Percentiles rank a stretch among this genome's conserved stretches.
These are phyloP conservation scores for Hericium rajendrae DNA, from an alignment of 768 basidiomycete species.

Conservation along the genomic window DNA sequence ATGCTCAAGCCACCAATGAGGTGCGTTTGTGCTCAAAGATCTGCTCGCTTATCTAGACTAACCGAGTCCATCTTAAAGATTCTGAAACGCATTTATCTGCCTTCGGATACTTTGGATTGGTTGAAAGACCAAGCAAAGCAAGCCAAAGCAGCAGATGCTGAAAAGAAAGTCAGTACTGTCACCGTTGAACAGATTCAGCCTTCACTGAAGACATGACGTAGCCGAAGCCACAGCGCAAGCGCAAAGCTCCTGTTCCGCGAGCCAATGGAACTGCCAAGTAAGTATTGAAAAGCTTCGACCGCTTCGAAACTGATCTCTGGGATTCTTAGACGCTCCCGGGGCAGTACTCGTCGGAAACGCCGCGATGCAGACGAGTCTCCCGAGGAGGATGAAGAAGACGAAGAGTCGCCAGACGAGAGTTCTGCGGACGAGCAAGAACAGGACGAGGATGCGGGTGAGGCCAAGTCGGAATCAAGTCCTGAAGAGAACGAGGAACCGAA, in stretches of 20 bases:
- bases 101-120: conserved; percentile 49
- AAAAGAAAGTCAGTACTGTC: conserved; percentile 16
- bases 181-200: conserved; percentile 24
- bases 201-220: conserved; percentile 19
- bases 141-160: conserved; percentile 15
- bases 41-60: background rate
- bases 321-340: conserved; percentile 15
- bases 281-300: conserved; percentile 11
- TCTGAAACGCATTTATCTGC: conserved; percentile 56
- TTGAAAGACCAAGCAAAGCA: conserved; percentile 40
- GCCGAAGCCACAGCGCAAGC: conserved; percentile 47
- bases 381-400: conserved; percentile 21
- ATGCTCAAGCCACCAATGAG: conserved; percentile 53
- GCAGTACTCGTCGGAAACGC: conserved; percentile 18
- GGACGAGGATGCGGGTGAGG: background rate
- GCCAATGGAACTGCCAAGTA: conserved; percentile 43
- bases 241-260: conserved; percentile 39
- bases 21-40: conserved; percentile 23
- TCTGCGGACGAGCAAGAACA: conserved; percentile 13
- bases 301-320: background rate
- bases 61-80: conserved; percentile 33
- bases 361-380: conserved; percentile 14
- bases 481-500: conserved; percentile 13
- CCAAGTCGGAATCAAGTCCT: conserved; percentile 7
- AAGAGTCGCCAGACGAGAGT: conserved; percentile 6